Percentiles rank a stretch among this genome's conserved stretches.
phyloP scores from a whole-genome alignment of 768 basidiomycete genomes.

The Serendipita vermifera region DNA sequence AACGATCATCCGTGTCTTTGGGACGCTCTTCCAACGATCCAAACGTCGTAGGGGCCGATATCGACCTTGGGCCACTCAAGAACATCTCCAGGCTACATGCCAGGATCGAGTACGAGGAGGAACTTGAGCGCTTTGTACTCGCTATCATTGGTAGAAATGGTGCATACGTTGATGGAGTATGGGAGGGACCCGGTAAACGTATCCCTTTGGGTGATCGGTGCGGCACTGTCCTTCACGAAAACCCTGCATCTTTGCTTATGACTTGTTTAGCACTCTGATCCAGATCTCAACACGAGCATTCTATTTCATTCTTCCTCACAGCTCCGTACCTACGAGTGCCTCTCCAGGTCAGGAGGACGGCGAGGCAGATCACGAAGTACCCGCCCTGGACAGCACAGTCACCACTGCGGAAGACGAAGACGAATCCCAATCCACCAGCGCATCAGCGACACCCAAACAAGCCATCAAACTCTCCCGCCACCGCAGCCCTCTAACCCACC shows the following conservation, averaged over 20 bases:
- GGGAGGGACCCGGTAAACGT: constrained; percentile 76
- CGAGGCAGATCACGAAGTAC: background rate
- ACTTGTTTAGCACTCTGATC: constrained; percentile 62
- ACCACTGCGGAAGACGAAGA: constrained; percentile 14
- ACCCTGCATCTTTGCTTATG: constrained; percentile 3
- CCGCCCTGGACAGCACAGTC: background rate
- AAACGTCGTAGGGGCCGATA: constrained; percentile 23
- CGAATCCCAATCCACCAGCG: constrained; percentile 10
- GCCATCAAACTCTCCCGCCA: background rate
- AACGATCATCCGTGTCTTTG: constrained; percentile 3
- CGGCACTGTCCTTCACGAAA: constrained; percentile 14
- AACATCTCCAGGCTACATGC: constrained; percentile 96
- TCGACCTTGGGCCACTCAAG: constrained; percentile 89
- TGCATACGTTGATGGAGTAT: constrained; percentile 96
- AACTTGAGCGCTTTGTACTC: constrained; percentile 76
- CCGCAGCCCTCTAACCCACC: too few species aligned
- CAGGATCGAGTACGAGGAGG: constrained; percentile 86
- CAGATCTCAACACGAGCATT: constrained; percentile 97
- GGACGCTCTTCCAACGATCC: constrained; percentile 9
- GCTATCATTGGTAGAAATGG: constrained; percentile 93
- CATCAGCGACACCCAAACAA: constrained; percentile 1
- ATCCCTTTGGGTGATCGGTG: constrained; percentile 80
- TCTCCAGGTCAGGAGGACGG: background rate
- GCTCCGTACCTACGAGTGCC: constrained; percentile 41
- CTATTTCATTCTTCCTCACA: constrained; percentile 89